Base-by-base conservation (phyloP, 2,329 filamentous ascomycete genomes). In the Curvularia hawaiiensis region DNA sequence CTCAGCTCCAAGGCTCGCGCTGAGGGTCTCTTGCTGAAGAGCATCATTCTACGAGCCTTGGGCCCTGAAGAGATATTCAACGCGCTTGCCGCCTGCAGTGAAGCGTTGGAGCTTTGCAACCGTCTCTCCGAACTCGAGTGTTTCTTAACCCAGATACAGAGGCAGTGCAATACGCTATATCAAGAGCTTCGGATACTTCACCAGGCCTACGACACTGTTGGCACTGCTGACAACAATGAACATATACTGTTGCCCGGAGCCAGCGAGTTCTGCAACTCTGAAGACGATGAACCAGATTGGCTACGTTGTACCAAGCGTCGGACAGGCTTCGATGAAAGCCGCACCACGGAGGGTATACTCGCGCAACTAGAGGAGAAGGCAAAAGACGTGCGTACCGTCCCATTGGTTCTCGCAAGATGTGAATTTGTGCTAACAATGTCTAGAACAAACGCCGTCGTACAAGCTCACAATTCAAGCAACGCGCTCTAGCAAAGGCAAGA, bases 21-120 rank as follows among this genome's bases (percentile, higher is more conserved):
- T 2, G 70, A 75, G 28, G 70, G 68, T 4, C 56, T 74, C 2
- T 46, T 75, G 8, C 54, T 75, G 20, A 75, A 74, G 54, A 72
- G 71, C 53, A 61, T 49, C 24, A 59, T 74, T 10, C 51, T 70
- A 14, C 59, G 65, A 14, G 66, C 64, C 1, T 56, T 54, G 9
- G 67, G 66, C 10, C 60, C 71, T 8, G 65, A 69, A 3, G 64
- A 66, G 41, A 56, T 71, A 3, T 68, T 62, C 30, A 66, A 73
- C 7, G 70, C 71, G 1, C 62, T 75, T 3, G 72, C 71, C 24
- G 64, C 66, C 1, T 75, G 71, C 41, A 72, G 66, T 50, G 71
- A 74, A 40, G 71, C 71, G 10, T 35, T 74, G 24, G 68, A 71
- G 31, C 50, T 73, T 1, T 74, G 71, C 54, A 53, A 65, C 26